These are phyloP conservation scores for Ceratobasidium sp. DNA, from an alignment of 1,284 basidiomycete genomes.

Conservation along the genomic window DNA sequence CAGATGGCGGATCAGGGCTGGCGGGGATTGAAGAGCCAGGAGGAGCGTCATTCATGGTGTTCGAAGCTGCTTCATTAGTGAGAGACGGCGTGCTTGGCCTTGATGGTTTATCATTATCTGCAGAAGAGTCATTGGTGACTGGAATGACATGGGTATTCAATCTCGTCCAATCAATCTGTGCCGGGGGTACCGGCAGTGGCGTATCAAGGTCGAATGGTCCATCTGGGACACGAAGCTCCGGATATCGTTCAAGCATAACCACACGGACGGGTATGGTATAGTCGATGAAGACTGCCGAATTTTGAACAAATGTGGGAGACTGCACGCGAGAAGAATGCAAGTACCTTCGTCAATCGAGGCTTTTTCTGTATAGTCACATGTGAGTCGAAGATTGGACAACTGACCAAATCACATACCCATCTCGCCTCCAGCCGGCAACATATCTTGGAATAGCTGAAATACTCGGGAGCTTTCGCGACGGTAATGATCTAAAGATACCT, in stretches of 20 bases:
- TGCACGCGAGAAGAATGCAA: background rate
- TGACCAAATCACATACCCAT: constrained; percentile 57
- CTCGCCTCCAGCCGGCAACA: constrained; percentile 68
- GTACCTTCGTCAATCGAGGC: constrained; percentile 62
- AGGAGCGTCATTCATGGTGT: background rate
- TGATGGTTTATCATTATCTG: constrained; percentile 6
- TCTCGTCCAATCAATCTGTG: constrained; percentile 60
- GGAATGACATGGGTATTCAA: constrained; percentile 23
- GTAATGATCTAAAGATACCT: constrained; percentile 96
- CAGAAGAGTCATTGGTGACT: constrained; percentile 33
- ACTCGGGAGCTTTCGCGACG: constrained; percentile 89
- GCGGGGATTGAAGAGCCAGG: background rate
- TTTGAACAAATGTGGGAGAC: background rate
- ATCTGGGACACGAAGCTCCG: constrained; percentile 75
- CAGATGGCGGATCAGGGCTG: background rate
- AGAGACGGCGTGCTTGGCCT: constrained; percentile 9
- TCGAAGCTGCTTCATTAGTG: background rate
- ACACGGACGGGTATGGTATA: constrained; percentile 79
- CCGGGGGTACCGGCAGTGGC: constrained; percentile 76
- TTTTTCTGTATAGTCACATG: constrained; percentile 49
- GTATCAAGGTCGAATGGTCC: constrained; percentile 77
- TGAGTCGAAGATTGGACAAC: background rate
- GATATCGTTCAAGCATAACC: constrained; percentile 71
- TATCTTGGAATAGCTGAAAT: constrained; percentile 81
- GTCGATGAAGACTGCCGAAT: constrained; percentile 75